Evolutionary conservation across 345 rosid genomes (phyloP).

Genomic region (Melastoma malabathricum): DNA sequence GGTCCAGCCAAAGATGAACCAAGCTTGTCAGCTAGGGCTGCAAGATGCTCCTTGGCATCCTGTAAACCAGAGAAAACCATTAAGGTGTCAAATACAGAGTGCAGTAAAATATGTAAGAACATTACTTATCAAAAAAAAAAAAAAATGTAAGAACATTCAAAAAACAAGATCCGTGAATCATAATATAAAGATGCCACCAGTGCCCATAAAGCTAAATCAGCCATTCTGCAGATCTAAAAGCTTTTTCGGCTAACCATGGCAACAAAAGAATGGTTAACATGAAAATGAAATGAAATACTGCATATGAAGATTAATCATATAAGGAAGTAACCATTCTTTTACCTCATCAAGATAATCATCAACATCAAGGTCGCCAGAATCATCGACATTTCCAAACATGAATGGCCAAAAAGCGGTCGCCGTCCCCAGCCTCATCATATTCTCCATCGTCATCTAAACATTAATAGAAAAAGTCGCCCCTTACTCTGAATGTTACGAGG

Average conservation of each 20-base stretch:
- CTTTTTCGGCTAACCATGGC: too few species aligned
- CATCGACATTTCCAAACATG: slow-evolving; percentile 93
- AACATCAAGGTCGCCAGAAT: slow-evolving; percentile 87
- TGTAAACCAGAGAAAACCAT: slow-evolving; percentile 14
- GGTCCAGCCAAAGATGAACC: slow-evolving; percentile 65
- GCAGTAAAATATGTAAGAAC: too few species aligned
- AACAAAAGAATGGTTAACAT: too few species aligned
- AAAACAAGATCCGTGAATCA: too few species aligned
- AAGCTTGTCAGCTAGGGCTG: slow-evolving; percentile 86
- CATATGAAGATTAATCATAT: too few species aligned
- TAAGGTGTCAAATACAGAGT: background rate
- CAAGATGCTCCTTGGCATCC: slow-evolving; percentile 98
- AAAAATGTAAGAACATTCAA: too few species aligned
- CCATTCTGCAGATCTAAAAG: too few species aligned
- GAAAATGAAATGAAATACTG: too few species aligned
- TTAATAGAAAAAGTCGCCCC: background rate
- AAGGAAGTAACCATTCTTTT: slow-evolving; percentile 1
- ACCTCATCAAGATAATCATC: slow-evolving; percentile 99
- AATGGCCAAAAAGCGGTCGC: slow-evolving; percentile 76
- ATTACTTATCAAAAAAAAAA: too few species aligned
- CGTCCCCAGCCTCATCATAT: slow-evolving; percentile 55
- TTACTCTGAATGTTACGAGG: too few species aligned
- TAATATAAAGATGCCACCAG: too few species aligned
- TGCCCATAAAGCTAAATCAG: too few species aligned
- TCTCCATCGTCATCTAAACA: slow-evolving; percentile 64